Conservation (phyloP, 192 early-diverging fungal species). For the Phycomyces blakesleeanus region DNA sequence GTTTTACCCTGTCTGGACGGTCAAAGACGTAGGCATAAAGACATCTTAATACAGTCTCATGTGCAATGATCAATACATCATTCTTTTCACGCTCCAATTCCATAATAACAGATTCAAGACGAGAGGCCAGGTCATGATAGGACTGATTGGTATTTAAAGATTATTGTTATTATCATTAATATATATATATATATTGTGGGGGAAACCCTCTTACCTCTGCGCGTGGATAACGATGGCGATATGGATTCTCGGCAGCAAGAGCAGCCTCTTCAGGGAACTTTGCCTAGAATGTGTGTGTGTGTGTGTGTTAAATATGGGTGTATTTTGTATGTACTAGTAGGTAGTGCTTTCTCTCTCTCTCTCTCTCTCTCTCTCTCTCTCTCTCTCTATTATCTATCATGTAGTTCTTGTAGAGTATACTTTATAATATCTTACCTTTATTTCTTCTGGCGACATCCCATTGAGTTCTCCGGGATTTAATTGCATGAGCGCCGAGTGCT, state of each 20-base stretch:
- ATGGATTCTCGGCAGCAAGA: constrained; percentile 59
- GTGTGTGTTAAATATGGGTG: too few relatives aligned
- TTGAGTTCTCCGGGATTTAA: constrained; percentile 71
- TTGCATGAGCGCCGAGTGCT: constrained; percentile 62
- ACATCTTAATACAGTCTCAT: constrained; percentile 71
- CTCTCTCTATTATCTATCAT: too few relatives aligned
- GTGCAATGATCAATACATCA: constrained; percentile 80
- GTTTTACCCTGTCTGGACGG: constrained; percentile 59
- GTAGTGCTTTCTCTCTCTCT: too few relatives aligned
- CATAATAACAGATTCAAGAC: constrained; percentile 74
- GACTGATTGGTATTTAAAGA: constrained; percentile 42
- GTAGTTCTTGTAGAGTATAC: too few relatives aligned
- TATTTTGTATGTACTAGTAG: too few relatives aligned
- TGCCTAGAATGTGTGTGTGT: too few relatives aligned
- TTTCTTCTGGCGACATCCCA: constrained; percentile 57
- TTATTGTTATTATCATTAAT: too few relatives aligned
- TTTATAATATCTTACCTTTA: constrained; percentile 31
- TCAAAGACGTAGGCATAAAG: constrained; percentile 79
- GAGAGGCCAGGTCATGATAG: constrained; percentile 78
- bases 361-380: too few relatives aligned
- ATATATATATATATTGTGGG: too few relatives aligned
- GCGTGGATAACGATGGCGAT: constrained; percentile 74
- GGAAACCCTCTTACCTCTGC: constrained; percentile 57
- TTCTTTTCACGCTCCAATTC: constrained; percentile 82
- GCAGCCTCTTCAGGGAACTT: constrained; percentile 68